Base-by-base conservation (phyloP, 768 basidiomycete genomes). In the Psilocybe cubensis region DNA sequence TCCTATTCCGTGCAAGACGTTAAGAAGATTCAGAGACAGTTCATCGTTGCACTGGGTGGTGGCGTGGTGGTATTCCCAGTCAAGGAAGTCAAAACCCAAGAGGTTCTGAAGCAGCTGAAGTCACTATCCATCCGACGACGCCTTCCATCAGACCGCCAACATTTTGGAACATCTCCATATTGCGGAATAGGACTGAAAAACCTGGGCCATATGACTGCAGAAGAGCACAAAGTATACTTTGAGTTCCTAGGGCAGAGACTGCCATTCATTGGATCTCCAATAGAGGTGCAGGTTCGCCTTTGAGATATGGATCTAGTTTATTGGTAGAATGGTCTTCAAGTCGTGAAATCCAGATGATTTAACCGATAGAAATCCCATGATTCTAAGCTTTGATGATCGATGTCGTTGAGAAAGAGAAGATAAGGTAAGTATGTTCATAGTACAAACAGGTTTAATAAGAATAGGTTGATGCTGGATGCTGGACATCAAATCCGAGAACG, bases 21-120 rank as follows among this genome's bases (percentile, higher is more conserved):
- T 3, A 44, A 60, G 38, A 48, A 59, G 20, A 52, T 63, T 33
- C 57, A 62, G 50, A 46, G 31, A 40, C 43, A 60, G 24, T 33
- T 62, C 18, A 45, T 52, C 35, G 38, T 49, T 49, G 54, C 52
- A n/a, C 41, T 65, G 25, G 64, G 60, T 27, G 58, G 64, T 23
- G 54, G 57, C 25, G 44, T 61, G 6, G 56, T 43, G 7, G 64
- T 65, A 18, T 65, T 65, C 38, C 61, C 61, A 12, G 24, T 31
- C 11, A 29, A n/a, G 25, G 38, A 52, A 8, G 10, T 27, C 27
- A 14, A 24, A 29, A 27, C 35, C 11, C 33, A 52, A 17, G 55
- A 52, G 25, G 25, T 38, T n/a, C 23, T 53, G 24, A 56, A 50
- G 41, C 17, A 28, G 23, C 25, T 42, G 42, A 45, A 47, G 20